These are phyloP conservation scores for Acanthamoeba lenticulata DNA, from an alignment of 208 protist species.

Conservation along the genomic window DNA sequence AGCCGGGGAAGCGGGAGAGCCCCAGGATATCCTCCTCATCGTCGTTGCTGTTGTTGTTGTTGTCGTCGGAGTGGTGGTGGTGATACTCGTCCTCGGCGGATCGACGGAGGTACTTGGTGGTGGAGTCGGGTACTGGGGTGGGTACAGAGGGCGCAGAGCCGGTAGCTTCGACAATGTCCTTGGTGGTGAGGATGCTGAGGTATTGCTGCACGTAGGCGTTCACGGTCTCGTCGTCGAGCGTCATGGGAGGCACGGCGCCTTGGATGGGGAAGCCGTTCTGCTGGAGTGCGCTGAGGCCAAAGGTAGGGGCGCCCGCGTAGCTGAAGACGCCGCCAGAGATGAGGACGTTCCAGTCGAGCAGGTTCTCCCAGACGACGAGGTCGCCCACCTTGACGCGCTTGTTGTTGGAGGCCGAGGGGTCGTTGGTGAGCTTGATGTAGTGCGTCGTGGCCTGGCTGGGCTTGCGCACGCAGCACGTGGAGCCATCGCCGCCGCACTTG, in stretches of 20 bases:
- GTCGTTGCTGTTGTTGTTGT: background rate
- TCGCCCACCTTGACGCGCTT: background rate
- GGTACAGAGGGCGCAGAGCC: too few relatives aligned
- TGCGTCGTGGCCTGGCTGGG: background rate
- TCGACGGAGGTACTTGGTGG: background rate
- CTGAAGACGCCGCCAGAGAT: background rate
- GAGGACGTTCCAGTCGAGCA: background rate
- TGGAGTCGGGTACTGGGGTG: background rate
- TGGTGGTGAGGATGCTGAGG: background rate
- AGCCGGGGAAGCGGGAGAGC: too few relatives aligned
- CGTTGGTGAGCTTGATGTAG: background rate
- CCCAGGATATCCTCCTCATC: background rate
- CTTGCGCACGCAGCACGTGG: background rate
- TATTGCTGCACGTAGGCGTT: background rate
- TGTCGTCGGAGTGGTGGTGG: background rate
- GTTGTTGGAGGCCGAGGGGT: background rate
- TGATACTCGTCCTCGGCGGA: background rate
- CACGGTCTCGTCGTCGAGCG: background rate
- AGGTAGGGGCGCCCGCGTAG: background rate
- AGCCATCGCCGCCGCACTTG: slow-evolving; percentile 6
- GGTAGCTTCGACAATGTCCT: background rate
- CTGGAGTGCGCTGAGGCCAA: background rate
- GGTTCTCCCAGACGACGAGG: background rate
- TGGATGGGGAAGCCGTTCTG: background rate
- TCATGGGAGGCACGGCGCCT: background rate